Evolutionary conservation across 2,329 filamentous ascomycete species (phyloP), one percentile per base, ranked within the genome.

Genomic region (Exserohilum turcica): DNA sequence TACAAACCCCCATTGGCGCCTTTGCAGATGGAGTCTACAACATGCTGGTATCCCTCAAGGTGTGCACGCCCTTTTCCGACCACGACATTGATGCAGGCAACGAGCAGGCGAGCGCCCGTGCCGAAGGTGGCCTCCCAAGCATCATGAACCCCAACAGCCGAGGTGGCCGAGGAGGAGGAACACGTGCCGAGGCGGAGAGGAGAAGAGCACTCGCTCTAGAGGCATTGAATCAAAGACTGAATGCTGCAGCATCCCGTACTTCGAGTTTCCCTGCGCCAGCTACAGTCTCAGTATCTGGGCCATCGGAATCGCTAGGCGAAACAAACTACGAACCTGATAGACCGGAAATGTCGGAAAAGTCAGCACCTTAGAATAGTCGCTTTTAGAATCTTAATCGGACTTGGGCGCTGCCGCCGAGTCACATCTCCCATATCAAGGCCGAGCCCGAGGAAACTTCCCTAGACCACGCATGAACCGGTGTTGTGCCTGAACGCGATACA

Each of bases 101-200:
- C 60, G 82, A 90, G 57, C 85, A 89, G 60, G 90, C 90, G 13
- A 84, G 86, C 45, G 83, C 84, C 9, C 80, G 84, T 51, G 83
- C 83, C 2, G 84, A 87, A 59, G 83, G 81, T 4, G 84, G 84
- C 7, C 71, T 87, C 42, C 85, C 85, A 1, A 84, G 79, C 57
- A 75, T 86, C 40, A 80, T 86, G 72, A 83, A 80, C 64, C 77
- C 75, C 40, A 73, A 73, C 47, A 77, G 78, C 44, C 76, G 72
- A 12, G 72, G 76, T 10, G 74, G 74, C 16, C 83, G 9, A 82
- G 87, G 75, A 18, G 74, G 77, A 10, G 85, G 86, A 45, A 90
- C 92, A 43, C 86, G 92, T 54, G 93, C 94, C 43, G 94, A 97
- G 75, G 93, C 93, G 0, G 94, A 97, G 79, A 81, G 94, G 61